A percentile compares a stretch with the other conserved stretches of the same genome.
phyloP scores from a whole-genome alignment of 805 yeast genomes.

The Metschnikowia continentalis region DNA sequence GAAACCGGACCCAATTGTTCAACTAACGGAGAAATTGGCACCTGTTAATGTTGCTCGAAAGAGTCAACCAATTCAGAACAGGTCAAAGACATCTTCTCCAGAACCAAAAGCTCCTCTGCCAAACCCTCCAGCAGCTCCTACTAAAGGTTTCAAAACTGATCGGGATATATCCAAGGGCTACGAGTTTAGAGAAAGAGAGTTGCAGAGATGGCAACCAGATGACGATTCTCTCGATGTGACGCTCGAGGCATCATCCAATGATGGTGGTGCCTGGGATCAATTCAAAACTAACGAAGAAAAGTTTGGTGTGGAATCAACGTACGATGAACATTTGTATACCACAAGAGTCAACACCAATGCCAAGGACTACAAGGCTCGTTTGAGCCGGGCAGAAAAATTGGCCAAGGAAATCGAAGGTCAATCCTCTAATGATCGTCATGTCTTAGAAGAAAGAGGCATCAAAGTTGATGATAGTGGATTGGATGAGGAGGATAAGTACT shows the following conservation, averaged over 20 bases:
- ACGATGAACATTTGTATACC: slow-evolving; percentile 84
- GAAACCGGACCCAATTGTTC: not conserved
- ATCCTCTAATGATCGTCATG: slow-evolving; percentile 62
- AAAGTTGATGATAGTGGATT: slow-evolving; percentile 74
- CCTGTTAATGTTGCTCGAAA: not conserved
- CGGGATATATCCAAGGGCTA: slow-evolving; percentile 64
- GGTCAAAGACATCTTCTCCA: not conserved
- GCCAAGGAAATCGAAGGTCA: slow-evolving; percentile 82
- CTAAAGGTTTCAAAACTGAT: slow-evolving; percentile 66
- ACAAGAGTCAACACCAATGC: slow-evolving; percentile 65
- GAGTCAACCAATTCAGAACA: not conserved
- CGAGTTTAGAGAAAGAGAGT: slow-evolving; percentile 58
- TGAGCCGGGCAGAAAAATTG: slow-evolving; percentile 66
- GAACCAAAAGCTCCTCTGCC: not conserved
- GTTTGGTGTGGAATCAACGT: slow-evolving; percentile 83
- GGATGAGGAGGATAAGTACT: slow-evolving; percentile 95
- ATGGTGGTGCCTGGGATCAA: slow-evolving; percentile 73
- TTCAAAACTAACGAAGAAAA: slow-evolving; percentile 85
- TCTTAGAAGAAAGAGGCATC: slow-evolving; percentile 89
- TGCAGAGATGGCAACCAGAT: slow-evolving; percentile 84
- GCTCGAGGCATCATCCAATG: slow-evolving; percentile 32
- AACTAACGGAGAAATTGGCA: not conserved
- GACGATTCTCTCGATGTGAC: slow-evolving; percentile 28
- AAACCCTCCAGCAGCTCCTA: not conserved
- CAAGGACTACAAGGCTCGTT: slow-evolving; percentile 66